Conservation (phyloP, 192 early-diverging fungal species). For the Dimargaris xerosporica region DNA sequence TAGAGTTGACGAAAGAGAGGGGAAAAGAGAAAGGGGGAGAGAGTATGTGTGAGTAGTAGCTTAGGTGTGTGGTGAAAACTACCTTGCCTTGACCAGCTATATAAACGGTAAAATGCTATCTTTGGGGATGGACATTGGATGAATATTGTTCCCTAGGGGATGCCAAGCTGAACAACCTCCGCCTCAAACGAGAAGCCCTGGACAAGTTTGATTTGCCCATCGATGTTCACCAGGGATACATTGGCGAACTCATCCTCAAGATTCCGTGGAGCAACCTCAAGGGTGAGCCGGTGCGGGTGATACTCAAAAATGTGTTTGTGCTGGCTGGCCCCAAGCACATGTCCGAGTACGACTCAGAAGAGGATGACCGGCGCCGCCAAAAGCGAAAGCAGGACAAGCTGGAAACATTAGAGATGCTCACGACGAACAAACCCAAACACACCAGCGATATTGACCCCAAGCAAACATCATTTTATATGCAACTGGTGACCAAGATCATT, state of each 20-base stretch:
- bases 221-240: conserved; percentile 81
- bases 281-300: conserved; percentile 78
- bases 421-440: conserved; percentile 29
- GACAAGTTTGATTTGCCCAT: conserved; percentile 91
- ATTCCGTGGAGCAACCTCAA: conserved; percentile 97
- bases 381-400: conserved; percentile 71
- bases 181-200: conserved; percentile 74
- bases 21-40: too few relatives aligned
- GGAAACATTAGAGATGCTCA: conserved; percentile 53
- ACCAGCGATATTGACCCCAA: conserved; percentile 38
- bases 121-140: too few relatives aligned
- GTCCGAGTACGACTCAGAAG: conserved; percentile 65
- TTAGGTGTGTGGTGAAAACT: too few relatives aligned
- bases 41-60: too few relatives aligned
- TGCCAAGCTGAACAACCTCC: conserved; percentile 85
- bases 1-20: too few relatives aligned
- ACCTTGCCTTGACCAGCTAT: too few relatives aligned
- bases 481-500: conserved; percentile 82
- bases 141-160: conserved; percentile 60
- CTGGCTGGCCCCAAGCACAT: conserved; percentile 70
- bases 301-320: conserved; percentile 77
- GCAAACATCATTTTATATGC: conserved; percentile 74
- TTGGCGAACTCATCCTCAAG: conserved; percentile 81
- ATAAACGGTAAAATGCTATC: too few relatives aligned
- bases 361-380: conserved; percentile 59